Evolutionary conservation across 306 rosid genomes (phyloP), one percentile per base, ranked within the genome.

Genomic region (Heteromeles arbutifolia): DNA sequence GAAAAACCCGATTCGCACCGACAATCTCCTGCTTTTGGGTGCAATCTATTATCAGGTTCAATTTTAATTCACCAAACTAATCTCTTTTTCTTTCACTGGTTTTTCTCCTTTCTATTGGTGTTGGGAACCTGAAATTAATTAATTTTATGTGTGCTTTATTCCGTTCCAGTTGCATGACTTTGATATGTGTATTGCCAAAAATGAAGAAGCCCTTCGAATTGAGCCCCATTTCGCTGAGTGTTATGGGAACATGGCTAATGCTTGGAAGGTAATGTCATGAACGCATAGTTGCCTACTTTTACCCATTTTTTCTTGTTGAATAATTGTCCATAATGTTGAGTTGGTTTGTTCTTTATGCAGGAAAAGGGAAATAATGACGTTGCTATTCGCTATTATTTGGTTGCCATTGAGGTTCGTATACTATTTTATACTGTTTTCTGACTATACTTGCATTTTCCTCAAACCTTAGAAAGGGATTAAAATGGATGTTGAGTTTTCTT

Each of bases 231-330:
- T 96, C 78, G 96, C 99, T 0, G 99, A 96, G 87, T 92, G 99
- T 78, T 96, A 96, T 57, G 99, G 99, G 63, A 96, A 96, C 80
- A 92, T 96, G 99, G 99, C 99, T 50, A 96, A 96, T 86, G 99
- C 99, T 58, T 96, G 93, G 99, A 96, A 96, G 96, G 99, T 89
- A 77, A 65, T 58, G 7, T 67, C 13, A 63, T 52, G 67, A 31
- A 31, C 54, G 24, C 65, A 15, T 37, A 6, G 8, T 28, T 50
- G 52, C 44, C 26, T 43, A 45, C 18, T 73, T 5, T 54, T 26
- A 32, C 71, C 19, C 37, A 22, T 41, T 4, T 25, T 57, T 24
- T 48, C 5, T n/a, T 31, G 22, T 25, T 74, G 4, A 37, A 65
- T 41, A 31, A 64, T 56, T 64, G 17, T 69, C 43, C 43, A 48